Conservation (phyloP, 1,139 yeast genomes). For the Petasospora rhodanensis region DNA sequence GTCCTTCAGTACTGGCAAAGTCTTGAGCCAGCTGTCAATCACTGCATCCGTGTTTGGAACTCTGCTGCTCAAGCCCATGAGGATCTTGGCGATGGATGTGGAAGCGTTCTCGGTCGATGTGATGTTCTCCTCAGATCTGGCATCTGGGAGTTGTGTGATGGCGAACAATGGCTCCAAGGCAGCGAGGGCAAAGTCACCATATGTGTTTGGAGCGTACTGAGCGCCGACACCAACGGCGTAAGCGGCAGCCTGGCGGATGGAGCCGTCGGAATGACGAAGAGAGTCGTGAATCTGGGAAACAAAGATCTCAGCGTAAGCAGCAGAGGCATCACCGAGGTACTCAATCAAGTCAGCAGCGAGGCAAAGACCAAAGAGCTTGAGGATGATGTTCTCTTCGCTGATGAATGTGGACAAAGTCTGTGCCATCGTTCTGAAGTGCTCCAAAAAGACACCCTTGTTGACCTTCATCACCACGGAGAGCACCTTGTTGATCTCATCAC, state of each 20-base stretch:
- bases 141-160: slow-evolving; percentile 76
- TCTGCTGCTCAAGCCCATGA: slow-evolving; percentile 50
- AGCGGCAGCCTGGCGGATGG: slow-evolving; percentile 84
- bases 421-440: slow-evolving; percentile 55
- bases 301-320: slow-evolving; percentile 60
- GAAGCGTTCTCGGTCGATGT: slow-evolving; percentile 85
- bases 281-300: slow-evolving; percentile 59
- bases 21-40: slow-evolving; percentile 70
- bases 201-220: slow-evolving; percentile 64
- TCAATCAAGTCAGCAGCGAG: slow-evolving; percentile 79
- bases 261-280: slow-evolving; percentile 62
- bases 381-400: slow-evolving; percentile 60
- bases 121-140: slow-evolving; percentile 77
- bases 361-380: slow-evolving; percentile 76
- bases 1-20: slow-evolving; percentile 80
- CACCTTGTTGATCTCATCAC: slow-evolving; percentile 81
- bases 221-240: slow-evolving; percentile 85
- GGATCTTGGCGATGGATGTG: slow-evolving; percentile 78
- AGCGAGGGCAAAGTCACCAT: slow-evolving; percentile 59
- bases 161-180: slow-evolving; percentile 71
- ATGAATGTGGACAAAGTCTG: slow-evolving; percentile 52
- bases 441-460: slow-evolving; percentile 53
- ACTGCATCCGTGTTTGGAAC: slow-evolving; percentile 62
- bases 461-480: slow-evolving; percentile 71
- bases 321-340: slow-evolving; percentile 67